These are phyloP conservation scores for Cadophora sp. DNA, from an alignment of 2,329 filamentous ascomycete genomes.

Conservation along the genomic window DNA sequence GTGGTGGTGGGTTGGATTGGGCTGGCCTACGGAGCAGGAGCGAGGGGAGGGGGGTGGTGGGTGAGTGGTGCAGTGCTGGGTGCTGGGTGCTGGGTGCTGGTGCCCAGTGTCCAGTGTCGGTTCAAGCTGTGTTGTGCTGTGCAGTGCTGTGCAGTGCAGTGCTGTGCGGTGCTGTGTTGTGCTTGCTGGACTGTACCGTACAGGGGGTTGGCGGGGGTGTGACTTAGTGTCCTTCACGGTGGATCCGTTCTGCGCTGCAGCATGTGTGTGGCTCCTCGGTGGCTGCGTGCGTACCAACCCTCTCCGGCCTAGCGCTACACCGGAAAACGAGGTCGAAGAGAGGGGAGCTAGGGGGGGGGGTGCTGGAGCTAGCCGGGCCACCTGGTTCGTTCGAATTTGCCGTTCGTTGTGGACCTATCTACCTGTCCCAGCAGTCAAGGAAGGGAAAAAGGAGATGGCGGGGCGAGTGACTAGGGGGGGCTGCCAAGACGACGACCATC, in stretches of 20 bases:
- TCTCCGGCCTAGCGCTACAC: neutral
- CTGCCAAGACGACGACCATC: slow-evolving; percentile 6
- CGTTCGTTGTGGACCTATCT: neutral
- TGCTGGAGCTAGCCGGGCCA: neutral
- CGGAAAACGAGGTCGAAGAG: slow-evolving; percentile 15
- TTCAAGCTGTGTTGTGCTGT: too few species aligned
- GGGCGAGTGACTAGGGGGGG: slow-evolving; percentile 12
- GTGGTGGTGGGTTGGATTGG: neutral
- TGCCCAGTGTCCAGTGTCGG: neutral
- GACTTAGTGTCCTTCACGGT: neutral
- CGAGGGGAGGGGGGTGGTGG: too few species aligned
- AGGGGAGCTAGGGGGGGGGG: neutral
- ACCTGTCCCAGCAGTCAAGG: too few species aligned
- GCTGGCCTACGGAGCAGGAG: too few species aligned
- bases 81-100: neutral
- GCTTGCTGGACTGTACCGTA: neutral
- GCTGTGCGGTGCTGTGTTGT: neutral
- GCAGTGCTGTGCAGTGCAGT: slow-evolving; percentile 4
- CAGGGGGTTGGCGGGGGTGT: neutral
- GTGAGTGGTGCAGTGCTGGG: neutral
- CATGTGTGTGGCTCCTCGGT: neutral
- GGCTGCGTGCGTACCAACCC: slow-evolving; percentile 4
- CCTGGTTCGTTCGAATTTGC: neutral
- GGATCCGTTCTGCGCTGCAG: neutral
- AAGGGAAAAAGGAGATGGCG: slow-evolving; percentile 30